Conservation (phyloP, 2,329 filamentous ascomycete genomes). For the Zasmidium citrigriseum region DNA sequence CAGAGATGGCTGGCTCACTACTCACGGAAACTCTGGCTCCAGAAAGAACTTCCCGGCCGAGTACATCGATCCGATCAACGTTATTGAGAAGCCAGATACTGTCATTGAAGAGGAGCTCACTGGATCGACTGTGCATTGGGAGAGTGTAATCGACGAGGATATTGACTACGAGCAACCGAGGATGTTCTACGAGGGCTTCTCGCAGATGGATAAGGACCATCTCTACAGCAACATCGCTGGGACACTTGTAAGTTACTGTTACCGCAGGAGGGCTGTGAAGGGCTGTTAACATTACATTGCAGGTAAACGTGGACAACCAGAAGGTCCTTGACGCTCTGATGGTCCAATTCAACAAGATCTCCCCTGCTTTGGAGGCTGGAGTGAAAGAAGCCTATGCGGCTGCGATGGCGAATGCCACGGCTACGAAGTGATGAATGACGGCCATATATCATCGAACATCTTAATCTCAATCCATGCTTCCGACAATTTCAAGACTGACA, state of each 20-base stretch:
- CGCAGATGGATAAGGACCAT: conserved; percentile 27
- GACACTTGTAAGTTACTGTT: conserved; percentile 15
- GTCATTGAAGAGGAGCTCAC: conserved; percentile 25
- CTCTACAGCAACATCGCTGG: conserved; percentile 32
- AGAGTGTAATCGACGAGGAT: conserved; percentile 26
- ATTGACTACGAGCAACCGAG: conserved; percentile 34
- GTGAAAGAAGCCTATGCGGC: conserved; percentile 17
- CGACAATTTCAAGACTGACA: no score
- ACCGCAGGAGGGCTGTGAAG: neutral
- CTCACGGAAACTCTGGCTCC: conserved; percentile 27
- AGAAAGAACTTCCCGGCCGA: conserved; percentile 27
- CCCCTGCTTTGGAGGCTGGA: conserved; percentile 14
- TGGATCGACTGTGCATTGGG: conserved; percentile 23
- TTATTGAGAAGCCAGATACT: conserved; percentile 25
- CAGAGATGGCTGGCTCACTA: conserved; percentile 33
- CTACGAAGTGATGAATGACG: conserved; percentile 1
- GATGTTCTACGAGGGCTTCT: conserved; percentile 30
- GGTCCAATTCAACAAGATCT: conserved; percentile 26
- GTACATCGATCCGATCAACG: conserved; percentile 30
- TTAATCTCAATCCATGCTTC: no score
- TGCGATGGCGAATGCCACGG: conserved; percentile 1
- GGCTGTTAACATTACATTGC: no score
- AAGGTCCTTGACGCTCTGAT: conserved; percentile 26
- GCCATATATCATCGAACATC: no score
- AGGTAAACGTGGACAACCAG: conserved; percentile 29